Percentiles rank a stretch among this genome's conserved stretches.
Evolutionary conservation across 345 rosid genomes (phyloP).

Genomic region (Eucalyptus guilfoylei): DNA sequence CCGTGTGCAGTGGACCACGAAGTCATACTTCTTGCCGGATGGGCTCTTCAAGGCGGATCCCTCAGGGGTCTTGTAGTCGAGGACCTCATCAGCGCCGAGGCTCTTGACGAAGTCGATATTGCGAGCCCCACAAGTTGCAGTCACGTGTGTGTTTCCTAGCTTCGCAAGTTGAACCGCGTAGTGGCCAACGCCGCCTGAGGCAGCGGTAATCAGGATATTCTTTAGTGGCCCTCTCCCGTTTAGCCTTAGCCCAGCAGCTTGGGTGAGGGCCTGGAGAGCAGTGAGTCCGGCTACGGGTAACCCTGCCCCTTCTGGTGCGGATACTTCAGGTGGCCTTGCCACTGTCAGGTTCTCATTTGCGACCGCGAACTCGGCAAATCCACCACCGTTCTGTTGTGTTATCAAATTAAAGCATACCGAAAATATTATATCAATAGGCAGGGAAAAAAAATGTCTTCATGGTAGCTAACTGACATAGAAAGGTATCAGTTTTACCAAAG

Average conservation of each 20-base stretch:
- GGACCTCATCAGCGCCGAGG: conserved; percentile 7
- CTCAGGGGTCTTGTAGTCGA: conserved; percentile 8
- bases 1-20: conserved; percentile 4
- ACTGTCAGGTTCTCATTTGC: background rate
- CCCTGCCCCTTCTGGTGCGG: conserved; percentile 7
- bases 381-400: conserved; percentile 1
- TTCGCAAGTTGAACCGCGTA: conserved; percentile 8
- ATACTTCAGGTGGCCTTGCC: conserved; percentile 7
- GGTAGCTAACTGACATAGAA: background rate
- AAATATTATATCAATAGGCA: background rate
- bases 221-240: background rate
- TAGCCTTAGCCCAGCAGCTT: conserved; percentile 4
- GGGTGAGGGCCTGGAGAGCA: conserved; percentile 6
- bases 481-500: background rate
- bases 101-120: conserved; percentile 1
- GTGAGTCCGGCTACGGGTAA: conserved; percentile 9
- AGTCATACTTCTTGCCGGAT: conserved; percentile 7
- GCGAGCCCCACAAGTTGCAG: conserved; percentile 10
- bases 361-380: background rate
- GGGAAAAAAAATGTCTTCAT: background rate
- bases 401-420: background rate
- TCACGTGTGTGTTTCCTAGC: conserved; percentile 7
- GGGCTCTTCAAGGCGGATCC: conserved; percentile 12
- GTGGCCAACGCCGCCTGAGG: conserved; percentile 14
- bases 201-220: conserved; percentile 8